Base-by-base conservation (phyloP, 768 basidiomycete genomes). In the Mrakia hoshinonis region DNA sequence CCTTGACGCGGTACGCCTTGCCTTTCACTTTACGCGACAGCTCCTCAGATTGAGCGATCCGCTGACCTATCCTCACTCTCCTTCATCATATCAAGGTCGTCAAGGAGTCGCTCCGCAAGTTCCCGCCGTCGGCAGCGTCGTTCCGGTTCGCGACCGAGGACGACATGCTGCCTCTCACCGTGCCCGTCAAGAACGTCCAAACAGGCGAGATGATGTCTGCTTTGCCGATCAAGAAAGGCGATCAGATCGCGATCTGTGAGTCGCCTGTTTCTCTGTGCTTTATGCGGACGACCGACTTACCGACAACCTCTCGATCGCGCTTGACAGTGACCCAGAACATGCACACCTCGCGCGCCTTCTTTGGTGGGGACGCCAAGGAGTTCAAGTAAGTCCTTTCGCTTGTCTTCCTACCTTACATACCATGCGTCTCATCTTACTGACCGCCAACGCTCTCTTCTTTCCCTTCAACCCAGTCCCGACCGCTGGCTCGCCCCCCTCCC, bases 231-330 rank as follows among this genome's bases (percentile, higher is more conserved):
- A 52, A 71, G 1, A 79, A 79, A 65, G 78, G 77, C 29, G 76
- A 77, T 7, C 58, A 73, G 2, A 64, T 79, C 68, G 74, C 79
- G 66, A 69, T 80, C 38, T 77, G 79, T 80, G 60, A 70, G 78
- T 77, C 26, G 3, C 12, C 18, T 29, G 39, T 58, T n/a, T n/a
- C 49, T 31, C 52, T 29, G 3, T 13, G 39, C 34, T 39, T 11
- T n/a, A n/a, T n/a, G n/a, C n/a, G n/a, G n/a, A n/a, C n/a, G n/a
- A n/a, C n/a, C n/a, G n/a, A n/a, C n/a, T n/a, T n/a, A n/a, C n/a
- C n/a, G n/a, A n/a, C n/a, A n/a, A n/a, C n/a, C n/a, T n/a, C n/a
- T n/a, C n/a, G n/a, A n/a, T n/a, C n/a, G n/a, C n/a, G 11, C 13
- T 4, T 24, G 29, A 43, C 70, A 80, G 80, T 79, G 26, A 79